A percentile compares a stretch with the other conserved stretches of the same genome.
These are phyloP conservation scores for Phytophthora tentaculata DNA, from an alignment of 352 stramenopile genomes.

Conservation along the genomic window DNA sequence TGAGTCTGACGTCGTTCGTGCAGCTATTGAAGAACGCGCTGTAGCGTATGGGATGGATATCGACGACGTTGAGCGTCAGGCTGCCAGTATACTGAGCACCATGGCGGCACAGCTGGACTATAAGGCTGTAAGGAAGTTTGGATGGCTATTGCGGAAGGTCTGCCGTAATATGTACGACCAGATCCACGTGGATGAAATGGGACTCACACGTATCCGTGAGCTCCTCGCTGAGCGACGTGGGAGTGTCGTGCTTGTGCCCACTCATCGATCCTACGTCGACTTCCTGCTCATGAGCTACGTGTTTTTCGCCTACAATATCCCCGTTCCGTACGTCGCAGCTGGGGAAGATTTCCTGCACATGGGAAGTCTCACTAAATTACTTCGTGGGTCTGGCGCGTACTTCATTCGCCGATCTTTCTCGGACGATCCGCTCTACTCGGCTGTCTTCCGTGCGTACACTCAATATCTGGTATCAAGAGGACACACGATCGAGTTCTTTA, in stretches of 20 bases:
- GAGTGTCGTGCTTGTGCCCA: constrained; percentile 85
- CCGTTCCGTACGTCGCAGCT: constrained; percentile 81
- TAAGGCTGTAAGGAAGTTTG: constrained; percentile 74
- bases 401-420: constrained; percentile 83
- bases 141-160: constrained; percentile 84
- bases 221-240: constrained; percentile 54
- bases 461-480: constrained; percentile 78
- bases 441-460: constrained; percentile 84
- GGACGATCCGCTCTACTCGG: constrained; percentile 70
- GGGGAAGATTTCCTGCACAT: constrained; percentile 85
- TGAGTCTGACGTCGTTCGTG: constrained; percentile 60
- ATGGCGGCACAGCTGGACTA: constrained; percentile 87
- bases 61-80: constrained; percentile 62
- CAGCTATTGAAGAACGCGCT: constrained; percentile 54
- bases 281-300: constrained; percentile 89
- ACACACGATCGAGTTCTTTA: constrained; percentile 89
- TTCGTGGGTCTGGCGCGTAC: constrained; percentile 78
- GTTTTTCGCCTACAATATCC: constrained; percentile 90
- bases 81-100: constrained; percentile 64
- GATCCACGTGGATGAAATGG: constrained; percentile 86
- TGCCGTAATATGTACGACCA: constrained; percentile 88
- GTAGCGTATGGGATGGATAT: constrained; percentile 37
- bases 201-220: constrained; percentile 72
- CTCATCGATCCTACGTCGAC: constrained; percentile 86
- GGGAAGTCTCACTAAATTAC: constrained; percentile 63